Percentiles rank a stretch among this genome's conserved stretches.
These are phyloP conservation scores for Suillus decipiens DNA, from an alignment of 768 basidiomycete species.

Conservation along the genomic window DNA sequence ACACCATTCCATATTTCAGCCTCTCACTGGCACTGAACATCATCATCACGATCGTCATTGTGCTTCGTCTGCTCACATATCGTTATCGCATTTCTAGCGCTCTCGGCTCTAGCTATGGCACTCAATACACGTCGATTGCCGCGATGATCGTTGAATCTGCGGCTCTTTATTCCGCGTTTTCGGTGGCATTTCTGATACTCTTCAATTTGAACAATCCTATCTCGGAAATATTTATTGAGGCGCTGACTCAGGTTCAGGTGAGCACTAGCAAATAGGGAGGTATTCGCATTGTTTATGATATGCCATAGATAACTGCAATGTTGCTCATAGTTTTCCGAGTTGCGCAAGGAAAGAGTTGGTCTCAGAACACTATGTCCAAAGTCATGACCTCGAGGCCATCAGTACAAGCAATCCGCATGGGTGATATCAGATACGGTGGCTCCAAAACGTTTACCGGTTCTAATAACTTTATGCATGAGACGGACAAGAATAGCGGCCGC, in stretches of 20 bases:
- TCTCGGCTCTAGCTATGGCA: conserved; percentile 26
- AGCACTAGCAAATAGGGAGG: not conserved
- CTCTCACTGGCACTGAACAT: conserved; percentile 36
- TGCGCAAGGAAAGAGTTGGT: conserved; percentile 29
- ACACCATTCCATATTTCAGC: conserved; percentile 25
- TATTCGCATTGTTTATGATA: no score
- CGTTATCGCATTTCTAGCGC: conserved; percentile 14
- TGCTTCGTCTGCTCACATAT: conserved; percentile 26
- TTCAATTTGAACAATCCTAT: conserved; percentile 24
- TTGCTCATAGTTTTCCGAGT: conserved; percentile 34
- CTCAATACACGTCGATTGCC: conserved; percentile 32
- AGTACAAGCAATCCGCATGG: not conserved
- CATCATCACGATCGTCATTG: conserved; percentile 34
- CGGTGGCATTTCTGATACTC: conserved; percentile 31
- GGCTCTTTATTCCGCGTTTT: conserved; percentile 28
- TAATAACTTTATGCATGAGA: not conserved
- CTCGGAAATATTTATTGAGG: conserved; percentile 32
- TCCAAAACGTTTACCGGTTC: not conserved
- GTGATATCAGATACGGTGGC: not conserved
- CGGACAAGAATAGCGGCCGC: not conserved
- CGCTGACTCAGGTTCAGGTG: conserved; percentile 32
- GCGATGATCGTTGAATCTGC: conserved; percentile 40
- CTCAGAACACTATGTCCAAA: conserved; percentile 6
- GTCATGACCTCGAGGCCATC: not conserved
- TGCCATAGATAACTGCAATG: conserved; percentile 28